Percentiles rank a stretch among this genome's conserved stretches.
phyloP scores from a whole-genome alignment of 768 basidiomycete species.

The Leccinellum rugosiceps region DNA sequence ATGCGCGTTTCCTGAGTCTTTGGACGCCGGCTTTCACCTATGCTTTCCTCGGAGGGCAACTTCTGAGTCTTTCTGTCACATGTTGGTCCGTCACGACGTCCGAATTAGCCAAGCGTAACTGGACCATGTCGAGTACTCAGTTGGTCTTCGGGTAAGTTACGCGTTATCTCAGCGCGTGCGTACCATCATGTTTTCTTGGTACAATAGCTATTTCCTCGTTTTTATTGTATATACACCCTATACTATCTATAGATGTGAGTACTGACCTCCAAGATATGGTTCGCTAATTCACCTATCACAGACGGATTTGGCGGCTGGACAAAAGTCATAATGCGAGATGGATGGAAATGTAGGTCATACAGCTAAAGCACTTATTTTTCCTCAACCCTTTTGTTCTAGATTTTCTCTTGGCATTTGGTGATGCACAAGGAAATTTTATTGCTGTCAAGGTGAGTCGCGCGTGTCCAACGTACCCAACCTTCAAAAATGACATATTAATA shows the following conservation, averaged over 20 bases:
- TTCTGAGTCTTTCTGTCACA: slow-evolving; percentile 23
- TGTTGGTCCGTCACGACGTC: slow-evolving; percentile 62
- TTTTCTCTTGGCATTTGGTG: slow-evolving; percentile 69
- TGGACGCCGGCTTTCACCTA: slow-evolving; percentile 29
- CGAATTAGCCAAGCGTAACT: slow-evolving; percentile 61
- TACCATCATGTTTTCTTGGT: not conserved
- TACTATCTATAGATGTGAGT: slow-evolving; percentile 84
- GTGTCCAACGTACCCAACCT: not conserved
- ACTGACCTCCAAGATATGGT: not conserved
- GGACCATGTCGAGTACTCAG: slow-evolving; percentile 76
- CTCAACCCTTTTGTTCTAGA: slow-evolving; percentile 40
- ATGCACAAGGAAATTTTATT: slow-evolving; percentile 84
- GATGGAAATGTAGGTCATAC: slow-evolving; percentile 74
- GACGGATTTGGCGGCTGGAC: slow-evolving; percentile 81
- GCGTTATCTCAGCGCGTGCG: not conserved
- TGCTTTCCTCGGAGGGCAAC: slow-evolving; percentile 27
- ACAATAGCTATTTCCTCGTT: slow-evolving; percentile 64
- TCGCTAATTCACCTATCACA: slow-evolving; percentile 26
- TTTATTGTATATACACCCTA: slow-evolving; percentile 81
- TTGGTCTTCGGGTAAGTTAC: slow-evolving; percentile 68
- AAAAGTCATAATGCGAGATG: slow-evolving; percentile 68
- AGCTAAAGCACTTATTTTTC: not conserved
- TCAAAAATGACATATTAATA: not conserved
- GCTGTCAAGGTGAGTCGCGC: slow-evolving; percentile 59
- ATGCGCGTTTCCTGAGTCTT: slow-evolving; percentile 22